Evolutionary conservation across 2,329 filamentous ascomycete genomes (phyloP).

Genomic region (Fusarium miscanthi): DNA sequence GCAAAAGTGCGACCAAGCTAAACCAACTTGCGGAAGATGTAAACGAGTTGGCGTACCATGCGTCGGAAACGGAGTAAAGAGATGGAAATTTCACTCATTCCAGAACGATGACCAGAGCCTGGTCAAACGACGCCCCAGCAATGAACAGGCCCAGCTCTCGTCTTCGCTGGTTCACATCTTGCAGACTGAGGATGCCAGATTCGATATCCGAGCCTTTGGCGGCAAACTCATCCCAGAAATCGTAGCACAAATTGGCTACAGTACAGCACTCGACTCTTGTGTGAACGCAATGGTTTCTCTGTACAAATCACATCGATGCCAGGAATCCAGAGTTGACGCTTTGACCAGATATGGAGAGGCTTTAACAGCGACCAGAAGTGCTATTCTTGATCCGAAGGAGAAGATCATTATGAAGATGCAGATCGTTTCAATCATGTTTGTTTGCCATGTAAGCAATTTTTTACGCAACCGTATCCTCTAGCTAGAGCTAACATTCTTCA

Average conservation of each 20-base stretch:
- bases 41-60: constrained; percentile 28
- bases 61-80: constrained; percentile 33
- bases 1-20: constrained; percentile 22
- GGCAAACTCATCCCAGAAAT: constrained; percentile 34
- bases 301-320: constrained; percentile 20
- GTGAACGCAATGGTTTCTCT: constrained; percentile 31
- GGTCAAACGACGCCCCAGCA: constrained; percentile 19
- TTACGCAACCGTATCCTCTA: rapidly evolving
- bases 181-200: constrained; percentile 34
- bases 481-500: not conserved
- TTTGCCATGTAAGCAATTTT: constrained; percentile 29
- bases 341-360: constrained; percentile 30
- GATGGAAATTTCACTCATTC: constrained; percentile 34
- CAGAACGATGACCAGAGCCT: not conserved
- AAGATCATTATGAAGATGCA: constrained; percentile 31
- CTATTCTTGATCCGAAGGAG: constrained; percentile 6
- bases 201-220: constrained; percentile 34
- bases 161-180: constrained; percentile 35
- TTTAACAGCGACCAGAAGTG: constrained; percentile 7
- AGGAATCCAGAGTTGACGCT: constrained; percentile 18
- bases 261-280: constrained; percentile 24
- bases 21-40: constrained; percentile 36
- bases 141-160: constrained; percentile 10
- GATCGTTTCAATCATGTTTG: constrained; percentile 24
- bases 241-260: constrained; percentile 25